Evolutionary conservation across 805 yeast genomes (phyloP).

Genomic region (Lachancea kluyveri): DNA sequence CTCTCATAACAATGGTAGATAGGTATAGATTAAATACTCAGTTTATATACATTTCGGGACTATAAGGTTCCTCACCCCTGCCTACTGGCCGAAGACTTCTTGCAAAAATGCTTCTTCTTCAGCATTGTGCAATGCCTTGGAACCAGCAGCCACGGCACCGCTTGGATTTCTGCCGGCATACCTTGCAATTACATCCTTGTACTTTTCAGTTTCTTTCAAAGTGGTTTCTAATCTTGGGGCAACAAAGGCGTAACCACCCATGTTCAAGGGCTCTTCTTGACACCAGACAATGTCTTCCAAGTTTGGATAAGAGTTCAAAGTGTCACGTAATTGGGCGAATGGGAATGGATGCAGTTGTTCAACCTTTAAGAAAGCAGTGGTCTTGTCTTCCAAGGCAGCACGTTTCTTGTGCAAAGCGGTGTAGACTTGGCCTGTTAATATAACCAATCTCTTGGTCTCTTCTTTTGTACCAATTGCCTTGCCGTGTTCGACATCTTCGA

Average conservation of each 20-base stretch:
- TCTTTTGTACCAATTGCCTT: slow-evolving; percentile 68
- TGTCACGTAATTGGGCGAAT: slow-evolving; percentile 84
- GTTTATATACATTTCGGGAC: not conserved
- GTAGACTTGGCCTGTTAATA: slow-evolving; percentile 91
- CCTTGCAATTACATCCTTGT: slow-evolving; percentile 55
- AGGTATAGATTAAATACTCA: not conserved
- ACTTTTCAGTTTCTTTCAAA: slow-evolving; percentile 65
- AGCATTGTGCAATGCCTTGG: slow-evolving; percentile 76
- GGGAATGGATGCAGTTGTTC: slow-evolving; percentile 99
- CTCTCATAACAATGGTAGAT: not conserved
- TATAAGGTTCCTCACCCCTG: not conserved
- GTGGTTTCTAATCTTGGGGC: slow-evolving; percentile 79
- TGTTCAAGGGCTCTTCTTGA: slow-evolving; percentile 98
- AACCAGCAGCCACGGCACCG: slow-evolving; percentile 98
- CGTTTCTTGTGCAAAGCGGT: slow-evolving; percentile 89
- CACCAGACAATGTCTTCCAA: slow-evolving; percentile 89
- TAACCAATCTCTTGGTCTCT: slow-evolving; percentile 80
- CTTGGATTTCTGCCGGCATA: slow-evolving; percentile 98
- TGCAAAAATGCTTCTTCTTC: slow-evolving; percentile 85
- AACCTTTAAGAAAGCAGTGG: slow-evolving; percentile 80
- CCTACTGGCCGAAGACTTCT: slow-evolving; percentile 50
- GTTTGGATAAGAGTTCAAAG: slow-evolving; percentile 72
- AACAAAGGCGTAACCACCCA: slow-evolving; percentile 81
- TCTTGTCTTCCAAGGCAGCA: slow-evolving; percentile 64
- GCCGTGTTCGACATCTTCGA: slow-evolving; percentile 87